Evolutionary conservation across 345 rosid species (phyloP), one percentile per base, ranked within the genome.

Genomic region (Draba incana): DNA sequence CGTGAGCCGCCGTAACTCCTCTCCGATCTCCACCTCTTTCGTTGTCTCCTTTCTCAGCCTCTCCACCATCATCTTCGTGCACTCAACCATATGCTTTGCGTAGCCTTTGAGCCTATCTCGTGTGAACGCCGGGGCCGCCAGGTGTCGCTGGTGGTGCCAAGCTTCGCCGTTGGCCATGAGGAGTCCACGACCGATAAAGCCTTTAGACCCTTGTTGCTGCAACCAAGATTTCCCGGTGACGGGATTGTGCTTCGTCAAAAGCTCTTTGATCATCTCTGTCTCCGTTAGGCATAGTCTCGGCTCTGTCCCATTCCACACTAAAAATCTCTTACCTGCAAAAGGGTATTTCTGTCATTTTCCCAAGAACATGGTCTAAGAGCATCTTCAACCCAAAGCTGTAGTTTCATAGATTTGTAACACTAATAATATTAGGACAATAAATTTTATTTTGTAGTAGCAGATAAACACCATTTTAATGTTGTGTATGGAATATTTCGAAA

Each of bases 141-240:
- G 63, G 64, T 72, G 88, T 3, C 87, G 83, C 15, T 88, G 90
- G 9, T 84, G 86, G 54, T 80, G 68, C 96, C 93, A 89, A 33
- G 84, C 82, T 5, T 72, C 72, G 0, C 91, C 93, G 71, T 87
- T 87, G 1, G 89, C 93, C 93, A 87, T 87, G 56, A 94, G 70
- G 46, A 94, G 68, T 7, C 97, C 99, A 25, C 80, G 79, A 0
- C 99, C 99, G 1, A 89, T 84, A 62, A 94, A 94, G 77, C 90
- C 89, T 61, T 91, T 89, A 0, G 93, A 57, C 4, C 99, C 99
- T 69, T 94, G 88, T 43, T 85, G 98, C 25, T 94, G 99, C 9
- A 86, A 75, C 99, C 98, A 94, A 4, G 99, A 92, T 67, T 86
- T 94, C 0, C 99, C 99, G 1, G 97, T 82, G 15, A 79, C 80